These are phyloP conservation scores for Vigna nakashimae DNA, from an alignment of 306 rosid genomes.

Conservation along the genomic window DNA sequence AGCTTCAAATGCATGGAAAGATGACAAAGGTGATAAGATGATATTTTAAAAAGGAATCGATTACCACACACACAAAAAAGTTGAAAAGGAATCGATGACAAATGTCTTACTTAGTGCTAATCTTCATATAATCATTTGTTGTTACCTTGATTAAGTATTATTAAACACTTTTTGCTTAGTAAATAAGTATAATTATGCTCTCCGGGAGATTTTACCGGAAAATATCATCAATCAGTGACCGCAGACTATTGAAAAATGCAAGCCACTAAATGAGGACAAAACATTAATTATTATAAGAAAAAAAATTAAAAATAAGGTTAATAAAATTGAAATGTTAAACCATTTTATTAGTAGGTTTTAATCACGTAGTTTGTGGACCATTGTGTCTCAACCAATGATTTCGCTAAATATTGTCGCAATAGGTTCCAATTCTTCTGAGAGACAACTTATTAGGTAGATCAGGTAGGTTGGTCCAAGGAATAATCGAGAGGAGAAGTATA, in stretches of 20 bases:
- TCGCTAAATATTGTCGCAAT: constrained; percentile 31
- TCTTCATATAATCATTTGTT: constrained; percentile 53
- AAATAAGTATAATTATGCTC: constrained; percentile 54
- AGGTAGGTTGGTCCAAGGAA: constrained; percentile 36
- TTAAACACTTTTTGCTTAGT: constrained; percentile 42
- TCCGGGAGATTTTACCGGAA: constrained; percentile 42
- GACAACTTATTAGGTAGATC: constrained; percentile 22
- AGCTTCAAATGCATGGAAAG: constrained; percentile 25
- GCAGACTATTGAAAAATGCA: constrained; percentile 39
- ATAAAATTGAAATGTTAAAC: constrained; percentile 1
- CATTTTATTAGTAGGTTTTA: constrained; percentile 24
- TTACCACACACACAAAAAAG: constrained; percentile 2
- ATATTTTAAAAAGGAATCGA: constrained; percentile 33
- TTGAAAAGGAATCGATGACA: neutral
- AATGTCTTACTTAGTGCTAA: constrained; percentile 48
- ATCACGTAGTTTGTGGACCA: constrained; percentile 53
- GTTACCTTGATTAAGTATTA: constrained; percentile 43
- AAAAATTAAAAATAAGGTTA: constrained; percentile 19
- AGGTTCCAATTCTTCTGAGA: constrained; percentile 12
- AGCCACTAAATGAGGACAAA: constrained; percentile 51
- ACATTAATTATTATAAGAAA: constrained; percentile 41
- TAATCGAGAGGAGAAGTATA: neutral
- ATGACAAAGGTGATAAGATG: neutral
- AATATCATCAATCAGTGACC: constrained; percentile 34
- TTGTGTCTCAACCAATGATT: constrained; percentile 56